Percentiles rank a stretch among this genome's conserved stretches.
Conservation (phyloP, 2,329 filamentous ascomycete genomes). For the Chalaropsis thielavioides region DNA sequence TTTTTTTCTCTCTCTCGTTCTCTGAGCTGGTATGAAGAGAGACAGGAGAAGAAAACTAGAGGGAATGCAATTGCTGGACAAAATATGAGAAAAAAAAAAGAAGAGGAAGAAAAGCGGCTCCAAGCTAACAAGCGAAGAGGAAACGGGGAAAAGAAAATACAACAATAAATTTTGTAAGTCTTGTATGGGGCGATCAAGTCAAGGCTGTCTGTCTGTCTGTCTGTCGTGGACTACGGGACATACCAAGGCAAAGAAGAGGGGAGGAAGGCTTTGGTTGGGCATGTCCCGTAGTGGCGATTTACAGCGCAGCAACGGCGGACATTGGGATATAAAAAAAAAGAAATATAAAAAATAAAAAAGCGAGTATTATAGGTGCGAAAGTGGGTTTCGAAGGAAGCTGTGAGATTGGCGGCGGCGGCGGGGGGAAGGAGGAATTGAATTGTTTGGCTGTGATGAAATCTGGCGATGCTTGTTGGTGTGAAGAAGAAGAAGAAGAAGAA, state of each 20-base stretch:
- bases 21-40: neutral
- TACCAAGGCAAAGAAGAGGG: slow-evolving; percentile 24
- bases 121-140: slow-evolving; percentile 6
- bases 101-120: neutral
- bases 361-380: slow-evolving; percentile 50
- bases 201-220: slow-evolving; percentile 45
- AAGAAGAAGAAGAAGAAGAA: slow-evolving; percentile 18
- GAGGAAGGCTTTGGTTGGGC: slow-evolving; percentile 27
- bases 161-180: slow-evolving; percentile 19
- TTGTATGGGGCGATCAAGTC: slow-evolving; percentile 35
- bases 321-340: slow-evolving; percentile 38
- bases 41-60: neutral
- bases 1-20: neutral
- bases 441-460: slow-evolving; percentile 24
- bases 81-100: neutral
- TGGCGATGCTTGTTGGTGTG: slow-evolving; percentile 21
- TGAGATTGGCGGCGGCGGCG: neutral
- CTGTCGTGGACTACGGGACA: slow-evolving; percentile 68
- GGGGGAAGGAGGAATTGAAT: slow-evolving; percentile 22
- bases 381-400: slow-evolving; percentile 43
- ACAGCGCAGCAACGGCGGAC: slow-evolving; percentile 56
- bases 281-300: slow-evolving; percentile 70
- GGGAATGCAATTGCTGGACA: neutral
- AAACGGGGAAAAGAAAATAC: slow-evolving; percentile 1
- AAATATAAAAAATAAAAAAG: slow-evolving; percentile 51